These are phyloP conservation scores for Linnemannia hyalina DNA, from an alignment of 192 early-diverging fungal species.

Conservation along the genomic window DNA sequence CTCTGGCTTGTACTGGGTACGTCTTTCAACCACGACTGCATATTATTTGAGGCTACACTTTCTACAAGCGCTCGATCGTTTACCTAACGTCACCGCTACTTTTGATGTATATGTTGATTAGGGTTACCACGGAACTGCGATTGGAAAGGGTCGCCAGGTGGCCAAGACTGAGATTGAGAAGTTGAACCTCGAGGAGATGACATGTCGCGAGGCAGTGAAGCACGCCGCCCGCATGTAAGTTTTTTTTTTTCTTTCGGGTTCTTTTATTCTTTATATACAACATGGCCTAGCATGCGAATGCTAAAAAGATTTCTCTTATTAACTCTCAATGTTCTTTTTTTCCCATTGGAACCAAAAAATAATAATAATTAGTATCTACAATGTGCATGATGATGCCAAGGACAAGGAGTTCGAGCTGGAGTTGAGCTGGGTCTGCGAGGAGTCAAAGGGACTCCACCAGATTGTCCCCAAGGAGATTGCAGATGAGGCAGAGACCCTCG, in stretches of 20 bases:
- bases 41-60: no score
- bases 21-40: background rate
- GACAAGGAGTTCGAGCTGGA: constrained; percentile 99
- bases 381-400: constrained; percentile 96
- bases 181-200: constrained; percentile 86
- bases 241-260: background rate
- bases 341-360: background rate
- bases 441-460: constrained; percentile 82
- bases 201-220: constrained; percentile 88
- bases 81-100: no score
- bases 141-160: constrained; percentile 96
- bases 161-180: constrained; percentile 99
- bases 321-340: no score
- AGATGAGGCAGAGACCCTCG: constrained; percentile 85
- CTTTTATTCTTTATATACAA: constrained; percentile 13
- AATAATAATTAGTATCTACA: constrained; percentile 83
- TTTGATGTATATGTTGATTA: constrained; percentile 26
- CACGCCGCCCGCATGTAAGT: constrained; percentile 93
- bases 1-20: constrained; percentile 93
- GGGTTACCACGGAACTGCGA: constrained; percentile 96
- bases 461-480: constrained; percentile 91
- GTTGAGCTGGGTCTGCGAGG: constrained; percentile 94
- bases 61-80: no score
- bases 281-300: no score
- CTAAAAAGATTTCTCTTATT: no score